Percentiles rank a stretch among this genome's conserved stretches.
Evolutionary conservation across 179 eudicot species (phyloP).

Genomic region (Drosera spatulata): DNA sequence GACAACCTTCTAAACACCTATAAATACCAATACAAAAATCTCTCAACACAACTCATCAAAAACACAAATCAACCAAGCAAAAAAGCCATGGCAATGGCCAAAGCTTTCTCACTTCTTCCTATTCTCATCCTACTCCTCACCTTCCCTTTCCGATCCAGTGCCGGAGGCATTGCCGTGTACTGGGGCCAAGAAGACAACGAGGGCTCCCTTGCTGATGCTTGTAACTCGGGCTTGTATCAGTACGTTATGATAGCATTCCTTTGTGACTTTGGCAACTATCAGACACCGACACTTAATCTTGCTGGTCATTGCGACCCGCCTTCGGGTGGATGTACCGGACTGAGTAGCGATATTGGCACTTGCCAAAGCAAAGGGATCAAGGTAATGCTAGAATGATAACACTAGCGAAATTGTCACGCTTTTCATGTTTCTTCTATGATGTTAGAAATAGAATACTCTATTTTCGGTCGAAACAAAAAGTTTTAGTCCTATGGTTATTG

Average conservation of each 20-base stretch:
- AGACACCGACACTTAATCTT: conserved; percentile 5
- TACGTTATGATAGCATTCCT: not conserved
- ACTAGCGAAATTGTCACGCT: too few species aligned
- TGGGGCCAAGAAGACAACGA: not conserved
- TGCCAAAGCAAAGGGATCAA: conserved; percentile 1
- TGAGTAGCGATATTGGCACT: not conserved
- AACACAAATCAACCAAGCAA: too few species aligned
- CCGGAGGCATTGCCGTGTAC: conserved; percentile 14
- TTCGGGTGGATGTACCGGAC: not conserved
- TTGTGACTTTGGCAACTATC: not conserved
- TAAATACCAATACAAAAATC: too few species aligned
- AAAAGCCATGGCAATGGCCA: too few species aligned
- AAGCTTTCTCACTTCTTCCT: not conserved
- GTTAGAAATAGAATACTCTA: too few species aligned
- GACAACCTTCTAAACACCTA: too few species aligned
- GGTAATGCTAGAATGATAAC: not conserved
- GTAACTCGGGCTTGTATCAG: not conserved
- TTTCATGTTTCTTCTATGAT: too few species aligned
- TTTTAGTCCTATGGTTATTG: too few species aligned
- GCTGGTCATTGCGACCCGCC: conserved; percentile 6
- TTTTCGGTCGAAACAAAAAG: too few species aligned
- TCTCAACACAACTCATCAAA: too few species aligned
- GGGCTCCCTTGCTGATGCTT: not conserved
- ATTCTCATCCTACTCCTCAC: not conserved
- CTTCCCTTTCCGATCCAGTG: conserved; percentile 1